phyloP scores from a whole-genome alignment of 139 green algal species.

The Chlamydomonas sp. region DNA sequence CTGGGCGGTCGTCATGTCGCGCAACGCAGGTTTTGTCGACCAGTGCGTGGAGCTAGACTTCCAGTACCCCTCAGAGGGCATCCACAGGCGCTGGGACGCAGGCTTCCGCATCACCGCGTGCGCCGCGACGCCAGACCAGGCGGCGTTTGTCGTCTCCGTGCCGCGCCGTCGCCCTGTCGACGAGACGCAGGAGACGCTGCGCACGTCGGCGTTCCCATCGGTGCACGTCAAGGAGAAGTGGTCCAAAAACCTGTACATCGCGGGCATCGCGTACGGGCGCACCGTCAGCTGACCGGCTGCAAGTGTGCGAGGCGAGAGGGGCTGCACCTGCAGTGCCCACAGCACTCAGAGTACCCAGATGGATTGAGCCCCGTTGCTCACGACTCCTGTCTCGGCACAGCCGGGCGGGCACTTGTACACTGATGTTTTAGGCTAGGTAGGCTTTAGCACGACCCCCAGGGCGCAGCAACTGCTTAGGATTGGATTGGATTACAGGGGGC shows the following conservation, averaged over 20 bases:
- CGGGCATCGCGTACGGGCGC: conserved; percentile 86
- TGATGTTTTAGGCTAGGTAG: too few species aligned
- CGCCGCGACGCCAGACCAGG: conserved; percentile 90
- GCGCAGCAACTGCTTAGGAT: too few species aligned
- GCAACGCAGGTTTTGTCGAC: conserved; percentile 95
- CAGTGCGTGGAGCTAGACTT: conserved; percentile 99
- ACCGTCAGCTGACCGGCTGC: conserved; percentile 43
- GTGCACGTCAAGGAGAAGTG: conserved; percentile 78
- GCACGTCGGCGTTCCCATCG: conserved; percentile 86
- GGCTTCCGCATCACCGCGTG: conserved; percentile 93
- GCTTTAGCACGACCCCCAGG: too few species aligned
- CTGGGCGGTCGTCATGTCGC: conserved; percentile 98
- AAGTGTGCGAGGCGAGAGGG: background rate
- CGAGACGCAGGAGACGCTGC: conserved; percentile 96
- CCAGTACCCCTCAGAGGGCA: conserved; percentile 91
- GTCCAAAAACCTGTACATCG: conserved; percentile 4
- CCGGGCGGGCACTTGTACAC: too few species aligned
- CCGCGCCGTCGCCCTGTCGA: conserved; percentile 30
- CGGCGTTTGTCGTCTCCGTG: conserved; percentile 75
- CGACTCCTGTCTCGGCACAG: background rate
- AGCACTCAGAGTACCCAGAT: too few species aligned
- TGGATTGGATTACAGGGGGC: too few species aligned
- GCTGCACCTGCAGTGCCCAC: background rate
- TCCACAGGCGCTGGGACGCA: conserved; percentile 32
- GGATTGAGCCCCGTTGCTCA: background rate